Conservation (phyloP, 441 rosid genomes). For the Gossypium gossypioides region DNA sequence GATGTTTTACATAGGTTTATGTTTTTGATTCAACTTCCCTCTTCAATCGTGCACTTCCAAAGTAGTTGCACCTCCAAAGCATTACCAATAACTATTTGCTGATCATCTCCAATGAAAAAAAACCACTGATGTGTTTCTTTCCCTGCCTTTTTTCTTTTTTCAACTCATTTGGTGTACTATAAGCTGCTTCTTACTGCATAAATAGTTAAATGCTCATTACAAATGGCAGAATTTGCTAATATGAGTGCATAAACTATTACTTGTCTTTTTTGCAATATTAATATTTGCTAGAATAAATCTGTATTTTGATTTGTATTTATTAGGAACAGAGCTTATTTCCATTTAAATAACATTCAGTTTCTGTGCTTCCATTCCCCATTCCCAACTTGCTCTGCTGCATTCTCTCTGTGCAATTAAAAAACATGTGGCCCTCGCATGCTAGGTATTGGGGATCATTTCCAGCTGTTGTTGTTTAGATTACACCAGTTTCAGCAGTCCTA, state of each 20-base stretch:
- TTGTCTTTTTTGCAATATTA: neutral
- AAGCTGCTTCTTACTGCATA: neutral
- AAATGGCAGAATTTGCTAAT: neutral
- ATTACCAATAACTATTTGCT: neutral
- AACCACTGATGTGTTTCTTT: neutral
- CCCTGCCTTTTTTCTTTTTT: neutral
- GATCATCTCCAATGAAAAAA: neutral
- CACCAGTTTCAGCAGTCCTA: neutral
- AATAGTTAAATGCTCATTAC: neutral
- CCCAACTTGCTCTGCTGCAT: neutral
- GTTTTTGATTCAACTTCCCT: neutral
- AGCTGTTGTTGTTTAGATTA: neutral
- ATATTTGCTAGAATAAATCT: neutral
- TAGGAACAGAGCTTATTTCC: neutral
- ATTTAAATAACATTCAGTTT: neutral
- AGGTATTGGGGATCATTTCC: neutral
- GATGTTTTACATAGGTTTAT: neutral
- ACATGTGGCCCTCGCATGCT: neutral
- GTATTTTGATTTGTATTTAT: neutral
- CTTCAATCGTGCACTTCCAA: neutral
- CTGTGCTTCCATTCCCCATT: neutral
- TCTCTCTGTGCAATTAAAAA: neutral
- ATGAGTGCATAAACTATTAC: neutral
- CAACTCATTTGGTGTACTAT: neutral
- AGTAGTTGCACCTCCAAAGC: neutral